Conservation (phyloP, 2,329 filamentous ascomycete species). For the Emydomyces testavorans region DNA sequence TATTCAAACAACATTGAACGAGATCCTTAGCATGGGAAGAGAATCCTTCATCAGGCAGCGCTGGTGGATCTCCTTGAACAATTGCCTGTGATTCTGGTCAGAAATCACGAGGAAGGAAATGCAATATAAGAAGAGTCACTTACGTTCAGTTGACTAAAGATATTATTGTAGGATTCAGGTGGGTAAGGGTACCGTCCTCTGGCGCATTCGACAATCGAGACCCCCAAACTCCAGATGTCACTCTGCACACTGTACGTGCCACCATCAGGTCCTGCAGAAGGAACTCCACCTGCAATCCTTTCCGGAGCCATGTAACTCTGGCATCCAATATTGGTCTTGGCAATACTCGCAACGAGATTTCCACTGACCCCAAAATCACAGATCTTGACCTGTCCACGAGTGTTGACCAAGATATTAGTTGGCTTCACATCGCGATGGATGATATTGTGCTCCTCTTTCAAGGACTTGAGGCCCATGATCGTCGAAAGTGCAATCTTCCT, state of each 20-base stretch:
- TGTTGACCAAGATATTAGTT: constrained; percentile 94
- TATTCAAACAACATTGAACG: constrained; percentile 80
- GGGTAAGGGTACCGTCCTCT: constrained; percentile 92
- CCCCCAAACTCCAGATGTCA: constrained; percentile 90
- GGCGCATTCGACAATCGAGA: constrained; percentile 93
- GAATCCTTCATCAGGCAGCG: constrained; percentile 66
- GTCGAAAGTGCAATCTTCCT: constrained; percentile 85
- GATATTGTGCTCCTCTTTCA: constrained; percentile 98
- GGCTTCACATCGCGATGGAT: constrained; percentile 98
- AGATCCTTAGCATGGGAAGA: constrained; percentile 74
- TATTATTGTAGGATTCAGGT: constrained; percentile 93
- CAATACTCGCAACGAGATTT: constrained; percentile 92
- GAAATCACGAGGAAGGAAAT: background rate
- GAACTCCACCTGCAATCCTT: constrained; percentile 73
- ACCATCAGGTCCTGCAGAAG: constrained; percentile 55
- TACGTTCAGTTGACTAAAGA: constrained; percentile 93
- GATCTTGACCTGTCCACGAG: constrained; percentile 84
- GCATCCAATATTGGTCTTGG: constrained; percentile 96
- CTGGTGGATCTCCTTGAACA: constrained; percentile 89
- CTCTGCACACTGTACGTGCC: constrained; percentile 96
- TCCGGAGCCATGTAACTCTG: constrained; percentile 99
- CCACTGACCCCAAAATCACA: constrained; percentile 97
- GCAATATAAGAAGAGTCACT: constrained; percentile 38
- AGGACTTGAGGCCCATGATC: constrained; percentile 75
- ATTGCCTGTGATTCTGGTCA: constrained; percentile 58